A percentile compares a stretch with the other conserved stretches of the same genome.
phyloP scores from a whole-genome alignment of 495 filamentous ascomycete genomes.

The Apiosordaria backusii region DNA sequence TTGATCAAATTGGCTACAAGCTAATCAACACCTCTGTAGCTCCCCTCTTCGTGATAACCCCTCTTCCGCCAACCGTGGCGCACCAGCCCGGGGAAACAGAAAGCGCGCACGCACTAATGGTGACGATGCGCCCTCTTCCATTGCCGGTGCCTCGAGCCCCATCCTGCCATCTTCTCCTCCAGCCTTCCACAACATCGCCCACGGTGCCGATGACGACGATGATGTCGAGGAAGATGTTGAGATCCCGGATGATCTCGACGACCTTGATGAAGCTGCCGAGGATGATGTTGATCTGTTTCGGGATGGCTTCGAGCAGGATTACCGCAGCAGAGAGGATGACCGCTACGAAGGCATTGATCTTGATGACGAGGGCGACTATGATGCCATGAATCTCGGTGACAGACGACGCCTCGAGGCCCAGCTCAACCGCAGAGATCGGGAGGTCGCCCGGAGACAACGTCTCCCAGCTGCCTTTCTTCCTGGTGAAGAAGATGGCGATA shows the following conservation, averaged over 20 bases:
- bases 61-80: constrained; percentile 82
- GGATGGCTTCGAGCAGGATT: constrained; percentile 85
- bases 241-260: constrained; percentile 78
- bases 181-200: constrained; percentile 48
- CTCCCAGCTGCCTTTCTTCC: constrained; percentile 83
- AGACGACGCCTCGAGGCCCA: constrained; percentile 80
- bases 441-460: constrained; percentile 66
- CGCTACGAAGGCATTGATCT: constrained; percentile 46
- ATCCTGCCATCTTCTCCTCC: constrained; percentile 50
- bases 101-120: constrained; percentile 81
- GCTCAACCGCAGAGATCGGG: constrained; percentile 77
- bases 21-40: constrained; percentile 35
- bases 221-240: constrained; percentile 45
- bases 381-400: constrained; percentile 72
- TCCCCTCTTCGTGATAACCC: constrained; percentile 80
- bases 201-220: constrained; percentile 67
- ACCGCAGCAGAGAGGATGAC: constrained; percentile 56
- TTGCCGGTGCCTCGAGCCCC: constrained; percentile 57
- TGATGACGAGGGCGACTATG: constrained; percentile 62
- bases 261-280: constrained; percentile 93
- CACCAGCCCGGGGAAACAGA: constrained; percentile 55
- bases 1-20: constrained; percentile 10
- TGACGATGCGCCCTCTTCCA: constrained; percentile 62
- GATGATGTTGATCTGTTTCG: constrained; percentile 95
- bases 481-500: constrained; percentile 79